Base-by-base conservation (phyloP, 805 yeast species). In the Lipomyces kockii region DNA sequence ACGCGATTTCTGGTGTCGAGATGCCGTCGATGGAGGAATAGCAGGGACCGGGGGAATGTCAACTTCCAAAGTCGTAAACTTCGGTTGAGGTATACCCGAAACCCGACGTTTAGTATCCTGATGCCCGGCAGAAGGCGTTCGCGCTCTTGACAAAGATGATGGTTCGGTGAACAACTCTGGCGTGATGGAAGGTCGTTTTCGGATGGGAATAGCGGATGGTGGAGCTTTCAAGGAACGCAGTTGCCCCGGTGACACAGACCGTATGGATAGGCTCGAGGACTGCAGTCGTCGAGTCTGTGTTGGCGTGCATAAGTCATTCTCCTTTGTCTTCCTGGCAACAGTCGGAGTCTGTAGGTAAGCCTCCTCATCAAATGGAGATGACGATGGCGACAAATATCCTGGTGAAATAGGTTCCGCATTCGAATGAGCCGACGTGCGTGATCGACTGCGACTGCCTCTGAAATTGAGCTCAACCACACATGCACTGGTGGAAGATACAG, bases 281-380 rank as follows among this genome's bases (percentile, higher is more conserved):
- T 37, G 43, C 43, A 12, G 43, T 43, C 34, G 27, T 14, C 34
- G 25, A 52, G n/a, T 12, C 55, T 52, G 32, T 8, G 32, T 14
- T 7, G 55, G 55, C 7, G 55, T 52, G 55, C 25, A 9, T 20
- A 52, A 25, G 55, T 12, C 34, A 52, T 29, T 12, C 52, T 27
- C 53, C 52, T 49, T 58, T 39, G 52, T 1, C 8, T n/a, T 37
- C 22, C 49, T 43, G 20, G 49, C 8, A 22, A 29, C 34, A 52
- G 55, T 52, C 12, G 66, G 66, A 11, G 67, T 66, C 2, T 53
- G 60, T 61, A 53, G 25, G 22, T 20, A 5, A 4, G 63, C 64
- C 25, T 61, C 59, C 22, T 64, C 70, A 9, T 67, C 70, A 56
- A 66, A 66, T 20, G 67, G 70, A 12, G 70, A 66, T 6, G 67